These are phyloP conservation scores for Actinomortierella ambigua DNA, from an alignment of 371 early-diverging fungal species.

Conservation along the genomic window DNA sequence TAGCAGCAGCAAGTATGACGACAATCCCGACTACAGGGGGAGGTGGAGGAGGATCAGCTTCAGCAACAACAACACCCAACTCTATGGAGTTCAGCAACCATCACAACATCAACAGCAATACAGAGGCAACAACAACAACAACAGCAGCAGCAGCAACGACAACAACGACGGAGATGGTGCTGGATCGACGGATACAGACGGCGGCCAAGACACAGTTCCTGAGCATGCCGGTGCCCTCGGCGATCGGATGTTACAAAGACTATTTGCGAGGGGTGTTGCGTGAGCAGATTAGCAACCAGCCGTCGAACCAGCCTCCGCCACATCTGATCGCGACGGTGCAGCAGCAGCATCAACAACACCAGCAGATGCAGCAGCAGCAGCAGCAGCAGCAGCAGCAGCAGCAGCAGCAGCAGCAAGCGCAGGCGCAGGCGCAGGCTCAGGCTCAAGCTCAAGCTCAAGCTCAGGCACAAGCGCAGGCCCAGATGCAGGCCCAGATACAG, in stretches of 20 bases:
- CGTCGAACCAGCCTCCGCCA: slow-evolving; percentile 11
- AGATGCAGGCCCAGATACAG: slow-evolving; percentile 8
- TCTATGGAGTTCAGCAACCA: not conserved
- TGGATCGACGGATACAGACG: slow-evolving; percentile 11
- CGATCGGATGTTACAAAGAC: slow-evolving; percentile 62
- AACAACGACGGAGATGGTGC: slow-evolving; percentile 13
- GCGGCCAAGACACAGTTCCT: slow-evolving; percentile 51
- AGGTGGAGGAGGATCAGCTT: not conserved
- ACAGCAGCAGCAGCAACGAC: slow-evolving; percentile 24
- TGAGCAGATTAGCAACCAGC: slow-evolving; percentile 55
- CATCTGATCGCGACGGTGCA: slow-evolving; percentile 13
- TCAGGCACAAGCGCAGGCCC: slow-evolving; percentile 18
- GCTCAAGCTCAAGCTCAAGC: slow-evolving; percentile 17
- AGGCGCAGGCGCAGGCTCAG: slow-evolving; percentile 21
- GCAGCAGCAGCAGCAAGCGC: slow-evolving; percentile 10
- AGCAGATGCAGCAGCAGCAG: slow-evolving; percentile 24
- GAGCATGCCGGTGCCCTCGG: slow-evolving; percentile 55
- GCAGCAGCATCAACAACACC: slow-evolving; percentile 33
- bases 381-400: slow-evolving; percentile 10
- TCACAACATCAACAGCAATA: not conserved
- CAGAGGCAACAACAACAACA: not conserved
- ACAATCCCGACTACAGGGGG: too few relatives aligned
- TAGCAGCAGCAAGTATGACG: too few relatives aligned
- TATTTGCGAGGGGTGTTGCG: slow-evolving; percentile 62
- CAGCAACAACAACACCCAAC: not conserved